A percentile compares a stretch with the other conserved stretches of the same genome.
These are phyloP conservation scores for Neonectria coccinea DNA, from an alignment of 2,329 filamentous ascomycete genomes.

Conservation along the genomic window DNA sequence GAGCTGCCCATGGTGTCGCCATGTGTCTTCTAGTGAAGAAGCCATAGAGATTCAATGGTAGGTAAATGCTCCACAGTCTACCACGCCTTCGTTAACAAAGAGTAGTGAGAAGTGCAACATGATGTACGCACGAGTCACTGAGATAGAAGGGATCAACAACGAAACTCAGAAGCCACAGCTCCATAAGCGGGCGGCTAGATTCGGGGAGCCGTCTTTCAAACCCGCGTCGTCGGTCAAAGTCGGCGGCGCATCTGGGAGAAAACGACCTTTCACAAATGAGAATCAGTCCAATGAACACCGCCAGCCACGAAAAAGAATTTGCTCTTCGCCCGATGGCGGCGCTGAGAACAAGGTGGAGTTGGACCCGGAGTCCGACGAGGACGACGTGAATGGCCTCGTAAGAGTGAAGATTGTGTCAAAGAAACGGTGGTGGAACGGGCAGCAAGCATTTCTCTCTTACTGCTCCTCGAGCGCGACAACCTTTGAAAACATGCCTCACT, in stretches of 20 bases:
- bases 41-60: background rate
- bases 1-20: conserved; percentile 5
- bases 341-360: too few relatives aligned
- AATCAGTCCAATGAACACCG: too few relatives aligned
- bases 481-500: background rate
- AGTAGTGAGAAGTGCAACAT: conserved; percentile 3
- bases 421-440: too few relatives aligned
- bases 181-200: background rate
- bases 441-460: too few relatives aligned
- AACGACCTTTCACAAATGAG: too few relatives aligned
- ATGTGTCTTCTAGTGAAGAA: background rate
- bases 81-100: background rate
- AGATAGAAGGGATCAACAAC: background rate
- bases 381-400: conserved; percentile 5
- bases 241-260: too few relatives aligned
- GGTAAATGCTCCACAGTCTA: too few relatives aligned
- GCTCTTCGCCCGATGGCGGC: too few relatives aligned
- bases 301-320: background rate
- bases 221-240: too few relatives aligned
- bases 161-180: background rate
- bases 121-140: background rate
- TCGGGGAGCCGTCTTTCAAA: background rate
- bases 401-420: background rate
- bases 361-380: conserved; percentile 4
- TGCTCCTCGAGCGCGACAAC: background rate